phyloP scores from a whole-genome alignment of 1,139 yeast species.

The Candida freyschussii region DNA sequence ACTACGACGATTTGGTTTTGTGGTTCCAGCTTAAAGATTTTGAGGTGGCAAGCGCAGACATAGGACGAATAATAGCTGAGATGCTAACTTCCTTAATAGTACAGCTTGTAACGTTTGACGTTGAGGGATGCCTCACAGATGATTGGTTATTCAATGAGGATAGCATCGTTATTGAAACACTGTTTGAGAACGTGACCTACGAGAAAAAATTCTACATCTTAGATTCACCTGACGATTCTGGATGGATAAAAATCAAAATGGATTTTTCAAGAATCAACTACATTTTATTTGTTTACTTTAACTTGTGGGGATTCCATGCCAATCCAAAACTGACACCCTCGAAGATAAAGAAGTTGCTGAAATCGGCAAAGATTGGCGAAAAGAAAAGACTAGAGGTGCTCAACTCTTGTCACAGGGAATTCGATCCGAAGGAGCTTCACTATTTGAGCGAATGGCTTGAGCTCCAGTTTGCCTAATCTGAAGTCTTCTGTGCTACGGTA shows the following conservation, averaged over 20 bases:
- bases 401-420: not conserved
- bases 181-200: constrained; percentile 15
- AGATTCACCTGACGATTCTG: constrained; percentile 2
- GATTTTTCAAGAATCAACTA: constrained; percentile 16
- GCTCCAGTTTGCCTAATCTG: too few relatives aligned
- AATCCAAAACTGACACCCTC: constrained; percentile 1
- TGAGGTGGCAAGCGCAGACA: constrained; percentile 3
- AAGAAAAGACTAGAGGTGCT: constrained; percentile 10
- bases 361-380: constrained; percentile 17
- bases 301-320: constrained; percentile 16
- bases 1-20: constrained; percentile 13
- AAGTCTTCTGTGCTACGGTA: too few relatives aligned
- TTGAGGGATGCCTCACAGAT: constrained; percentile 5
- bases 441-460: too few relatives aligned
- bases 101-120: constrained; percentile 9
- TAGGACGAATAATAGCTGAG: constrained; percentile 3
- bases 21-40: constrained; percentile 7
- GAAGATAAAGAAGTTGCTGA: constrained; percentile 1
- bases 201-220: constrained; percentile 9
- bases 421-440: constrained; percentile 1
- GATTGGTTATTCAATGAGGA: constrained; percentile 9
- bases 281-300: constrained; percentile 10
- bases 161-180: constrained; percentile 3
- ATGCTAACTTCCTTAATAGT: constrained; percentile 5
- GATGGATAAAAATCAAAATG: constrained; percentile 3